A percentile compares a stretch with the other conserved stretches of the same genome.
These are phyloP conservation scores for Pichia scutulata DNA, from an alignment of 805 yeast genomes.

Conservation along the genomic window DNA sequence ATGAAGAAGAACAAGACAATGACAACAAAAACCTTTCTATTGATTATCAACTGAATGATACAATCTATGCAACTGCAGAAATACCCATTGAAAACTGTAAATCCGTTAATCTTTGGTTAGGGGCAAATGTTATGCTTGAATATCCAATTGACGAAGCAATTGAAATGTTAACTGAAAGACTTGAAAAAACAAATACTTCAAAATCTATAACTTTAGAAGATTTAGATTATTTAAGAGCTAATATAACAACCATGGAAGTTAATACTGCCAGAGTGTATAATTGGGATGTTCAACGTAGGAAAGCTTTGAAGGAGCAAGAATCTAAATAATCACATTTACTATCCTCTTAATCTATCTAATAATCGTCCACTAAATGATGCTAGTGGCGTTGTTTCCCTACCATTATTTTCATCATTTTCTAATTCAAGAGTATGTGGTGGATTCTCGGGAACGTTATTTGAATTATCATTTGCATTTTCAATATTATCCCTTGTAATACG, in stretches of 20 bases:
- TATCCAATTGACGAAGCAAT: slow-evolving; percentile 87
- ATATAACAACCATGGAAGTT: slow-evolving; percentile 96
- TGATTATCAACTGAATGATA: slow-evolving; percentile 90
- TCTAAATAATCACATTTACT: background rate
- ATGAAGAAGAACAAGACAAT: slow-evolving; percentile 25
- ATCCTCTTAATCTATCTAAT: slow-evolving; percentile 47
- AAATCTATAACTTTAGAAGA: slow-evolving; percentile 68
- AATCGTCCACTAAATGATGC: slow-evolving; percentile 55
- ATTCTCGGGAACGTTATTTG: slow-evolving; percentile 15
- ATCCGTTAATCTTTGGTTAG: slow-evolving; percentile 85
- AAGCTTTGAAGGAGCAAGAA: slow-evolving; percentile 27
- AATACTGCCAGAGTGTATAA: slow-evolving; percentile 89
- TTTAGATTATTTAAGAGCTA: slow-evolving; percentile 73
- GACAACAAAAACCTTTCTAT: slow-evolving; percentile 35
- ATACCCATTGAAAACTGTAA: slow-evolving; percentile 49
- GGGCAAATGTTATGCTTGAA: slow-evolving; percentile 96
- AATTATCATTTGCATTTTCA: slow-evolving; percentile 10
- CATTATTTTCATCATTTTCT: slow-evolving; percentile 1
- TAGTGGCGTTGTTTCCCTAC: slow-evolving; percentile 52
- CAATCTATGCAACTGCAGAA: slow-evolving; percentile 77
- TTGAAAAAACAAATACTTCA: slow-evolving; percentile 53
- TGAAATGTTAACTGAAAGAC: slow-evolving; percentile 53
- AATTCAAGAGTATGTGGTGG: slow-evolving; percentile 3
- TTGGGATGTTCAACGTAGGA: slow-evolving; percentile 81
- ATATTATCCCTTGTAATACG: slow-evolving; percentile 2